Conservation (phyloP, 1,284 basidiomycete species). For the Sporisorium graminicola region DNA sequence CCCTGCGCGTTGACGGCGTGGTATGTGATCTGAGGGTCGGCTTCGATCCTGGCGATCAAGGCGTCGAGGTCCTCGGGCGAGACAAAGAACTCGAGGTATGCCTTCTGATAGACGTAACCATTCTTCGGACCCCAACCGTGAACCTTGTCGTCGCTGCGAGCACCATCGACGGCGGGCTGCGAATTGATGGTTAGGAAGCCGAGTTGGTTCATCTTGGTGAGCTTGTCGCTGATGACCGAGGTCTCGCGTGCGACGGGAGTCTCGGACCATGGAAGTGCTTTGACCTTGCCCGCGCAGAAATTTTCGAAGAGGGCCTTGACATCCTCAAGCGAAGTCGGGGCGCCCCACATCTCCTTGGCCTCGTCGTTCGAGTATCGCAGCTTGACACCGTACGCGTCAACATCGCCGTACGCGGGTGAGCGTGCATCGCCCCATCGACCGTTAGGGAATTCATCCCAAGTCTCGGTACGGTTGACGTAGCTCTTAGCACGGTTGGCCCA, state of each 20-base stretch:
- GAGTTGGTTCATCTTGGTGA: constrained; percentile 86
- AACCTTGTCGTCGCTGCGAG: constrained; percentile 79
- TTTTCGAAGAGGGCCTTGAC: constrained; percentile 69
- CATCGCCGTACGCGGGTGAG: constrained; percentile 95
- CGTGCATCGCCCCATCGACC: constrained; percentile 97
- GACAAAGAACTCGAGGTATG: constrained; percentile 97
- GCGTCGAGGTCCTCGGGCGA: constrained; percentile 79
- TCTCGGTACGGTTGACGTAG: constrained; percentile 69
- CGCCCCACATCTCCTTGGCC: constrained; percentile 72
- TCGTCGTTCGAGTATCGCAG: constrained; percentile 79
- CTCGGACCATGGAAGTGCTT: constrained; percentile 95
- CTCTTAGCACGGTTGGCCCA: constrained; percentile 68
- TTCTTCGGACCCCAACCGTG: constrained; percentile 70
- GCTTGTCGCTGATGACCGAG: constrained; percentile 81
- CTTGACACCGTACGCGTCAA: constrained; percentile 85
- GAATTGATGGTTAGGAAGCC: constrained; percentile 97
- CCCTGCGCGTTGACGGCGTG: constrained; percentile 88
- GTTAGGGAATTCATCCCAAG: constrained; percentile 99
- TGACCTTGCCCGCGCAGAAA: constrained; percentile 70
- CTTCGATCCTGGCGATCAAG: constrained; percentile 86
- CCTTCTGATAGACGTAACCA: constrained; percentile 75
- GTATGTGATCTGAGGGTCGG: constrained; percentile 91
- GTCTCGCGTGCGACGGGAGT: constrained; percentile 87
- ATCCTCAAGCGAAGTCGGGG: constrained; percentile 50
- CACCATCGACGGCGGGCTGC: constrained; percentile 91